Base-by-base conservation (phyloP, 192 early-diverging fungal genomes). In the Podila epicladia region DNA sequence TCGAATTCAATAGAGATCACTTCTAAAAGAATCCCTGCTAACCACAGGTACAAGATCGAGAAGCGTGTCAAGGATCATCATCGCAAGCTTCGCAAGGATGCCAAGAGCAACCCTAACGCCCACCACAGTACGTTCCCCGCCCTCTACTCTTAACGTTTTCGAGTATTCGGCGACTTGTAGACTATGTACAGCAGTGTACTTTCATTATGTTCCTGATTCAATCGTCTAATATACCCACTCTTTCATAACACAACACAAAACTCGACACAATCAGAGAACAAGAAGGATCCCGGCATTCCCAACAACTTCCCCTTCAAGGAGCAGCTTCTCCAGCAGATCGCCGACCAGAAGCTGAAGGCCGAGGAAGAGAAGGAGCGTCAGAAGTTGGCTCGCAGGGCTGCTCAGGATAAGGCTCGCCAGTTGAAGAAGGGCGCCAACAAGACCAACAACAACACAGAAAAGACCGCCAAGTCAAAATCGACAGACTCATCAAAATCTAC, bases 211-310 rank as follows among this genome's bases (percentile, higher is more conserved):
- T 9, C 20, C 28, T 49, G 12, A 1, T 11, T n/a, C 15, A 28
- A 4, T 65, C 3, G 5, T 26, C 45, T 20, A 55, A 55, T 22
- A 1, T 55, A 24, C 51, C 6, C 38, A 20, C n/a, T 45, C 24
- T 45, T n/a, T 15, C 22, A 33, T n/a, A 50, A 7, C 24, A n/a
- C 19, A 49, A 31, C 22, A 0, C 20, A n/a, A 29, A 29, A 32
- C 29, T 29, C 5, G 51, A 29, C 48, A 9, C 17, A 48, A 2
- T 33, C 70, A 90, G 87, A 85, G 64, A 82, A 86, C 68, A 94
- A 94, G 82, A 99, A 99, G 85, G 96, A 98, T 82, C 95, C 95
- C 24, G 98, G 97, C 50, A 93, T 99, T 64, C 98, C 98, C 60
- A 95, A 95, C 76, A 86, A 97, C 51, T 87, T 89, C 20, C 93